phyloP scores from a whole-genome alignment of 495 filamentous ascomycete species.

The Neurospora sp. region DNA sequence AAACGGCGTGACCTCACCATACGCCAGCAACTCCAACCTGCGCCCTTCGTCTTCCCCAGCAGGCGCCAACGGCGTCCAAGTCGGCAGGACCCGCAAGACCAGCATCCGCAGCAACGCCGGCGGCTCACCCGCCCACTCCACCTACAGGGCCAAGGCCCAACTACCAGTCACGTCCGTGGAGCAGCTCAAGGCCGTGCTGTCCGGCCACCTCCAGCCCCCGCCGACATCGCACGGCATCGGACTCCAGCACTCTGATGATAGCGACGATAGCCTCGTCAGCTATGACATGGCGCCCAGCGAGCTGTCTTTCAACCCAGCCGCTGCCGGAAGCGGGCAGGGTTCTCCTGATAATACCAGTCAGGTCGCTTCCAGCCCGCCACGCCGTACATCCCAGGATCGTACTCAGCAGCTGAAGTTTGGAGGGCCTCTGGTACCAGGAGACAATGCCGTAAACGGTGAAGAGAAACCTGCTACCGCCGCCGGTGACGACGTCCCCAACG shows the following conservation, averaged over 20 bases:
- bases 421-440: conserved; percentile 26
- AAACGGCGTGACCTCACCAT: conserved; percentile 40
- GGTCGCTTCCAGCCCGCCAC: neutral
- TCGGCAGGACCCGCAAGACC: conserved; percentile 24
- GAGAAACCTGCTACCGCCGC: neutral
- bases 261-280: conserved; percentile 50
- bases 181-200: conserved; percentile 69
- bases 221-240: conserved; percentile 16
- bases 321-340: conserved; percentile 6
- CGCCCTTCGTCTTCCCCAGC: conserved; percentile 31
- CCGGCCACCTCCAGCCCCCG: conserved; percentile 33
- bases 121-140: conserved; percentile 40
- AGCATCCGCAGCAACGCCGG: conserved; percentile 31
- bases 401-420: conserved; percentile 14
- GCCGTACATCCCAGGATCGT: conserved; percentile 3
- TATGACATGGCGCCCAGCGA: conserved; percentile 45
- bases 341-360: neutral
- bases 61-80: conserved; percentile 11
- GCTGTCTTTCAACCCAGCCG: conserved; percentile 37
- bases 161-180: conserved; percentile 70
- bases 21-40: conserved; percentile 30
- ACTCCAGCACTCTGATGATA: conserved; percentile 29
- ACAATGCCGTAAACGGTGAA: neutral
- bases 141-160: conserved; percentile 44
- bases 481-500: conserved; percentile 19